Evolutionary conservation across 805 yeast species (phyloP).

Genomic region (Candida ascalaphidarum): DNA sequence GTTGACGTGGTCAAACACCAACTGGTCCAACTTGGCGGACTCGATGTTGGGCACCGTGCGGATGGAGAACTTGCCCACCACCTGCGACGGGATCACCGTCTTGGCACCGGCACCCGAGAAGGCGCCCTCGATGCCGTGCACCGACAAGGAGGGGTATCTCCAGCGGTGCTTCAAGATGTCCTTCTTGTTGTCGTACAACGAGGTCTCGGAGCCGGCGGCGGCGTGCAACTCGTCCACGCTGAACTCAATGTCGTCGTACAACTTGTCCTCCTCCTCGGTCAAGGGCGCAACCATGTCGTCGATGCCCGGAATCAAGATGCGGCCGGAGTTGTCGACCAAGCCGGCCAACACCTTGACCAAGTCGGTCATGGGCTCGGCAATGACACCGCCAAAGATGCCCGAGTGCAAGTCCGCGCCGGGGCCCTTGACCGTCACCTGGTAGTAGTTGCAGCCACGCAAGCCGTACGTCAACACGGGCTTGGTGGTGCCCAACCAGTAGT

Average conservation of each 20-base stretch:
- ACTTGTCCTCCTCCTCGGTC: constrained; percentile 65
- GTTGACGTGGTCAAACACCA: constrained; percentile 66
- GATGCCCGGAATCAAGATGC: constrained; percentile 80
- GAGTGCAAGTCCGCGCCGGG: constrained; percentile 97
- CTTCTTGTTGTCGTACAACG: constrained; percentile 68
- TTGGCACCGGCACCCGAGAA: constrained; percentile 93
- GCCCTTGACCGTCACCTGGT: constrained; percentile 73
- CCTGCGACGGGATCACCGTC: constrained; percentile 95
- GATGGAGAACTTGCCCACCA: constrained; percentile 88
- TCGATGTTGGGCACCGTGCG: constrained; percentile 96
- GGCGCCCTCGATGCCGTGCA: constrained; percentile 98
- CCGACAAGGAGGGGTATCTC: constrained; percentile 94
- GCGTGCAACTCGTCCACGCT: constrained; percentile 75
- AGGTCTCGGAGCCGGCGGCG: constrained; percentile 84
- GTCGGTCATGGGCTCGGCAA: constrained; percentile 97
- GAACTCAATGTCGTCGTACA: constrained; percentile 83
- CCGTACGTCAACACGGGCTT: constrained; percentile 98
- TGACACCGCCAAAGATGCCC: constrained; percentile 95
- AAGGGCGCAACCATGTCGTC: constrained; percentile 93
- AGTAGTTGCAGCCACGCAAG: constrained; percentile 92
- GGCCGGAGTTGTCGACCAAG: constrained; percentile 76
- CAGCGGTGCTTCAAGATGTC: constrained; percentile 95
- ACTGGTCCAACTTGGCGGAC: constrained; percentile 65
- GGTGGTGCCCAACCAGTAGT: constrained; percentile 96
- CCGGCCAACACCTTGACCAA: constrained; percentile 67